These are phyloP conservation scores for Murraya paniculata DNA, from an alignment of 345 rosid genomes.

Conservation along the genomic window DNA sequence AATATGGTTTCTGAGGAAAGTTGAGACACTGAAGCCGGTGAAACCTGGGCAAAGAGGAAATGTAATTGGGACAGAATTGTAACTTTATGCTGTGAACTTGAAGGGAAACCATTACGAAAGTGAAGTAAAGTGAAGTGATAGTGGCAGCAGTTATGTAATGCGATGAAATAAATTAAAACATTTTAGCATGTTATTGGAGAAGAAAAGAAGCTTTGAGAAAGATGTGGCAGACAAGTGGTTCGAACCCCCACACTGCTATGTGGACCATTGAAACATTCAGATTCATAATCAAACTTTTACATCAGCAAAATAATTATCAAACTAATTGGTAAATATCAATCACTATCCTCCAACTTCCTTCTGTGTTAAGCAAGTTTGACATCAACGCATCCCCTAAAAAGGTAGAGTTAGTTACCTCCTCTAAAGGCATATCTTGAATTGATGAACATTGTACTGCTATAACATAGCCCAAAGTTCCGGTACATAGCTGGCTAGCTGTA, in stretches of 20 bases:
- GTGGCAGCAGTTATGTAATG: neutral
- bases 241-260: constrained; percentile 21
- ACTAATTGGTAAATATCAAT: no score
- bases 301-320: neutral
- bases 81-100: constrained; percentile 19
- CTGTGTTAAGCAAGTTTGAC: no score
- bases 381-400: no score
- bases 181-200: neutral
- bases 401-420: neutral
- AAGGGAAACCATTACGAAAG: constrained; percentile 25
- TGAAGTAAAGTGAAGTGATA: neutral
- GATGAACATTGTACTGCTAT: neutral
- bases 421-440: neutral
- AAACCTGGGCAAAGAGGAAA: neutral
- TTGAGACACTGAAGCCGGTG: constrained; percentile 14
- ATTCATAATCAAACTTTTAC: neutral
- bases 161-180: neutral
- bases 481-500: constrained; percentile 35
- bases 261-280: constrained; percentile 29
- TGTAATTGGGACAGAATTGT: constrained; percentile 15
- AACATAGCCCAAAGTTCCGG: constrained; percentile 5
- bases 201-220: neutral
- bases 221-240: constrained; percentile 1
- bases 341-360: no score
- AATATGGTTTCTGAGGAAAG: constrained; percentile 30